These are phyloP conservation scores for Dentipellis sp. DNA, from an alignment of 768 basidiomycete genomes.

Conservation along the genomic window DNA sequence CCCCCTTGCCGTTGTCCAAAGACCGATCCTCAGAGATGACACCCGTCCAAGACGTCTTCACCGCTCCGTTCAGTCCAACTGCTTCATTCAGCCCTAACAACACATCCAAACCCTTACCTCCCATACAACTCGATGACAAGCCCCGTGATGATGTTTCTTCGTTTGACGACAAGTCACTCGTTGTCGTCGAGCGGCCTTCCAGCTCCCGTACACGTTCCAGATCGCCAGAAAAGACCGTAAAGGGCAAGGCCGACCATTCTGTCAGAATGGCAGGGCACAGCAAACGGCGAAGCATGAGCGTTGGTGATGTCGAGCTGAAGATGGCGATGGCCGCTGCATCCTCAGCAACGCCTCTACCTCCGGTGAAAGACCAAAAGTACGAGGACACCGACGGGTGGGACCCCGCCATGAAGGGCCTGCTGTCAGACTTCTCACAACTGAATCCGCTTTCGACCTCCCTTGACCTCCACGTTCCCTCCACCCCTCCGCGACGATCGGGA, in stretches of 20 bases:
- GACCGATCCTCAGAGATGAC: background rate
- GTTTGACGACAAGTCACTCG: constrained; percentile 45
- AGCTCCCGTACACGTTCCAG: constrained; percentile 17
- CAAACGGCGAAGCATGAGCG: constrained; percentile 25
- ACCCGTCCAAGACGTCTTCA: background rate
- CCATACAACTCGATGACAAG: constrained; percentile 31
- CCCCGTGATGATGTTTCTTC: constrained; percentile 27
- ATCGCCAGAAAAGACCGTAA: constrained; percentile 18
- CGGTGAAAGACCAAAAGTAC: constrained; percentile 24
- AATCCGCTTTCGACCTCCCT: constrained; percentile 43
- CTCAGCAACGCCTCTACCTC: constrained; percentile 28
- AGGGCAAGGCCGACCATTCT: constrained; percentile 1
- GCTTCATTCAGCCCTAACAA: constrained; percentile 28
- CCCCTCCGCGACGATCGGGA: constrained; percentile 26
- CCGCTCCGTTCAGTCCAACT: background rate
- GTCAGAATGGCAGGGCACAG: background rate
- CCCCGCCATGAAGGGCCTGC: constrained; percentile 47
- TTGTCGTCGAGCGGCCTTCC: constrained; percentile 40
- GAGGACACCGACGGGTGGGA: constrained; percentile 30
- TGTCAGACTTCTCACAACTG: constrained; percentile 63
- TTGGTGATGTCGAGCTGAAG: constrained; percentile 24
- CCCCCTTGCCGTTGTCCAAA: constrained; percentile 1
- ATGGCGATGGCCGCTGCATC: constrained; percentile 30
- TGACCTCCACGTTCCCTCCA: constrained; percentile 59
- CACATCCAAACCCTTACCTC: constrained; percentile 56